phyloP scores from a whole-genome alignment of 169 alveolate species.

The Plasmodium gallinaceum region DNA sequence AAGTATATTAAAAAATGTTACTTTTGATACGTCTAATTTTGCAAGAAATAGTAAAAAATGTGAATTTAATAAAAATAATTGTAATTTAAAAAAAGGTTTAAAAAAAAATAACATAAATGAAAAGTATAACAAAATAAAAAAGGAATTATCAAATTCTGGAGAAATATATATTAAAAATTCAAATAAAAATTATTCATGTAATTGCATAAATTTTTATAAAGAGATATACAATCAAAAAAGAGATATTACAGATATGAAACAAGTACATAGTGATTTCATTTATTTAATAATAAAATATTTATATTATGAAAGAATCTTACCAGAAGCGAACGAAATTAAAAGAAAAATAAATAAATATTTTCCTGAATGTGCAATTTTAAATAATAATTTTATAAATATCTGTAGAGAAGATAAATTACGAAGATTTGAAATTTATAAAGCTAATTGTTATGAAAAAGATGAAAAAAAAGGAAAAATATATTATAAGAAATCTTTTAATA shows the following conservation, averaged over 20 bases:
- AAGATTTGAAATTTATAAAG: slow-evolving; percentile 19
- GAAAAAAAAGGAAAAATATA: slow-evolving; percentile 38
- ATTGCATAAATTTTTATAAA: slow-evolving; percentile 27
- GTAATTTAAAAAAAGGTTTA: slow-evolving; percentile 27
- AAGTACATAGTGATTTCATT: slow-evolving; percentile 61
- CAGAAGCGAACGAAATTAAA: slow-evolving; percentile 72
- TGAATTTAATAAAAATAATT: slow-evolving; percentile 18
- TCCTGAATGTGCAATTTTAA: slow-evolving; percentile 50
- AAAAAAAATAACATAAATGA: slow-evolving; percentile 33
- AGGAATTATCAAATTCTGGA: slow-evolving; percentile 3
- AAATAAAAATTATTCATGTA: slow-evolving; percentile 34
- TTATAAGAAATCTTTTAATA: slow-evolving; percentile 35
- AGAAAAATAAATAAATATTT: slow-evolving; percentile 63
- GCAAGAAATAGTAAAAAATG: slow-evolving; percentile 6
- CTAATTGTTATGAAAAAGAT: slow-evolving; percentile 40
- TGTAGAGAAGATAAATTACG: slow-evolving; percentile 37
- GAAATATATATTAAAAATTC: slow-evolving; percentile 23
- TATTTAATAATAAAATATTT: slow-evolving; percentile 51
- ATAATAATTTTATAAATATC: slow-evolving; percentile 52
- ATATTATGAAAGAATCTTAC: slow-evolving; percentile 65
- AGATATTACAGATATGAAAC: slow-evolving; percentile 22
- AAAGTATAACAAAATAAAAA: slow-evolving; percentile 39
- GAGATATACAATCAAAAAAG: slow-evolving; percentile 9
- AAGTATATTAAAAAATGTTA: neutral
- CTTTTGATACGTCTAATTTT: slow-evolving; percentile 16